Evolutionary conservation across 177 flowering plant species (phyloP).

Genomic region (Vitis hybrid): DNA sequence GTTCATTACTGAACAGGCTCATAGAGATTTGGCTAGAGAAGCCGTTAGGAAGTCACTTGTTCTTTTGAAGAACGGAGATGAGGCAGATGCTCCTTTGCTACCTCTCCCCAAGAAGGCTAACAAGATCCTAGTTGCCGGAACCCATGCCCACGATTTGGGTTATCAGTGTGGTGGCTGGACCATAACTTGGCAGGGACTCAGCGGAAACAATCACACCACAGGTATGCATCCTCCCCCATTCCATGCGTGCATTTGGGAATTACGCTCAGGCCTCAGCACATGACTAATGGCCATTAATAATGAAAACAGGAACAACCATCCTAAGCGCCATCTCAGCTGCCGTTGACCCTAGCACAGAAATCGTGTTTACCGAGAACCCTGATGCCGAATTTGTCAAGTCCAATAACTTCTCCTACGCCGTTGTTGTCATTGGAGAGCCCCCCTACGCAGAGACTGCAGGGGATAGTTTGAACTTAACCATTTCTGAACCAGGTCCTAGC

Average conservation of each 20-base stretch:
- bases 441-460: conserved; percentile 35
- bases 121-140: conserved; percentile 16
- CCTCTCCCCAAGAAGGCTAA: conserved; percentile 19
- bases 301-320: conserved; percentile 23
- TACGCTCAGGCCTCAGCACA: background rate
- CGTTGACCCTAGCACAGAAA: conserved; percentile 17
- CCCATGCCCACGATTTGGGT: conserved; percentile 18
- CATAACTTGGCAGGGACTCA: conserved; percentile 16
- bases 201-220: conserved; percentile 11
- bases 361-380: conserved; percentile 21
- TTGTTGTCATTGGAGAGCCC: conserved; percentile 36
- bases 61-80: conserved; percentile 14
- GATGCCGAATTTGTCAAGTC: conserved; percentile 20
- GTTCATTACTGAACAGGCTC: conserved; percentile 1
- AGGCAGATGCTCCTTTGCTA: conserved; percentile 1
- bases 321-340: conserved; percentile 12
- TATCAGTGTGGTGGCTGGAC: conserved; percentile 22
- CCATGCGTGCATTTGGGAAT: background rate
- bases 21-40: conserved; percentile 22
- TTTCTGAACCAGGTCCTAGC: conserved; percentile 5
- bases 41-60: conserved; percentile 20
- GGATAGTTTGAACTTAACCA: conserved; percentile 34
- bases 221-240: conserved; percentile 5
- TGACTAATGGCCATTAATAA: background rate
- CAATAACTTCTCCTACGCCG: conserved; percentile 25